Evolutionary conservation across 2,329 filamentous ascomycete genomes (phyloP).

Genomic region (Gnomoniopsis smithogilvyi): DNA sequence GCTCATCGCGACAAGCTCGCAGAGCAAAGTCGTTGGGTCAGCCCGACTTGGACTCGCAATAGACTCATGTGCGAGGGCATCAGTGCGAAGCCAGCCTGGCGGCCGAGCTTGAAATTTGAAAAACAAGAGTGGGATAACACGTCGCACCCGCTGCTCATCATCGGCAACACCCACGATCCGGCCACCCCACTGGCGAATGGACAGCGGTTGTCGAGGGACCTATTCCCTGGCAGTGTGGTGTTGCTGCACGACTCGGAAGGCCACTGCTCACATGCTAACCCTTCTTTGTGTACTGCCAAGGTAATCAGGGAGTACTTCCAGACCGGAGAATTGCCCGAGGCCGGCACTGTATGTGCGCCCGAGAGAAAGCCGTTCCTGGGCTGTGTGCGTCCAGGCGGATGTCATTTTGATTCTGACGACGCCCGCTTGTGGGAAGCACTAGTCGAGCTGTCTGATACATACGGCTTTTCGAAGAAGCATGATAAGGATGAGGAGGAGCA

Average conservation of each 20-base stretch:
- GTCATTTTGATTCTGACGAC: not conserved
- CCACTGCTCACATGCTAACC: conserved; percentile 1
- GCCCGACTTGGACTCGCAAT: conserved; percentile 1
- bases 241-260: conserved; percentile 6
- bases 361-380: conserved; percentile 6
- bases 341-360: not conserved
- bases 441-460: conserved; percentile 2
- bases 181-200: not conserved
- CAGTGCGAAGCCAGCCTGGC: not conserved
- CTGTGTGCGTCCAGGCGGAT: not conserved
- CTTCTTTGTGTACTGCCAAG: conserved; percentile 2
- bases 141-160: not conserved
- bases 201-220: not conserved
- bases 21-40: not conserved
- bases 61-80: not conserved
- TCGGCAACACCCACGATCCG: conserved; percentile 1
- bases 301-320: conserved; percentile 1
- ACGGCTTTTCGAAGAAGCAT: conserved; percentile 2
- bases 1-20: not conserved
- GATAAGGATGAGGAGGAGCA: not conserved
- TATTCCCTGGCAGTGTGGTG: conserved; percentile 2
- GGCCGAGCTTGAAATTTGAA: not conserved
- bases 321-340: not conserved
- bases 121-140: conserved; percentile 2
- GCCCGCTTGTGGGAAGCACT: not conserved